Base-by-base conservation (phyloP, 345 rosid genomes). In the Odontarrhena argentea region DNA sequence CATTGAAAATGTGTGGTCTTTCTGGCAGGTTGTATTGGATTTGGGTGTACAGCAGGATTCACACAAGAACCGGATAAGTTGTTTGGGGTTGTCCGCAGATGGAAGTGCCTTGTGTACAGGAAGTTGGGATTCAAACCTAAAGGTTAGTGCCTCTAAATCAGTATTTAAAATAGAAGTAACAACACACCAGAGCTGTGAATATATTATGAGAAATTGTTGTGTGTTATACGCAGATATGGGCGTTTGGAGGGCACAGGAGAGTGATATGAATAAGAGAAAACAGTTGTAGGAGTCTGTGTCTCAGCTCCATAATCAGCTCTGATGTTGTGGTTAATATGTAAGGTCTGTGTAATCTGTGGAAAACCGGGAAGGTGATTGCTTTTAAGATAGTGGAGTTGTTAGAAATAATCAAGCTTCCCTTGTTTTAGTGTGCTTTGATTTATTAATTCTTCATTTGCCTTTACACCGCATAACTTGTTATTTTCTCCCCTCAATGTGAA, bases 91-190 rank as follows among this genome's bases (percentile, higher is more conserved):
- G 84, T 89, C 97, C 46, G 80, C 93, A 70, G 97, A 95, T 78
- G 99, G 99, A 78, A 95, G 99, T 80, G 96, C 99, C 75, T 78
- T 95, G 71, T 95, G 99, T 79, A 91, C 97, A 68, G 99, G 99
- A 82, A 91, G 99, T 81, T 95, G 70, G 79, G 99, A 95, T 78
- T 82, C 96, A 83, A 91, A 87, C 74, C 86, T 91, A 30, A 95
- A 95, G 96, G 97, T 91, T 48, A 78, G 86, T 71, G 68, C 63
- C 58, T 42, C 28, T 11, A 8, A 9, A 34, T 24, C 3, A 30
- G 30, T 2, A n/a, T 35, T 6, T 6, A 22, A 12, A 10, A 34
- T 1, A 34, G 8, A 35, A 34, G 37, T n/a, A 36, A 30, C 6
- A 30, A 26, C 40, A 46, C 46, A 46, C 46, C 7, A 13, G 38